These are phyloP conservation scores for Biscogniauxia mediterranea DNA, from an alignment of 2,329 filamentous ascomycete species.

Conservation along the genomic window DNA sequence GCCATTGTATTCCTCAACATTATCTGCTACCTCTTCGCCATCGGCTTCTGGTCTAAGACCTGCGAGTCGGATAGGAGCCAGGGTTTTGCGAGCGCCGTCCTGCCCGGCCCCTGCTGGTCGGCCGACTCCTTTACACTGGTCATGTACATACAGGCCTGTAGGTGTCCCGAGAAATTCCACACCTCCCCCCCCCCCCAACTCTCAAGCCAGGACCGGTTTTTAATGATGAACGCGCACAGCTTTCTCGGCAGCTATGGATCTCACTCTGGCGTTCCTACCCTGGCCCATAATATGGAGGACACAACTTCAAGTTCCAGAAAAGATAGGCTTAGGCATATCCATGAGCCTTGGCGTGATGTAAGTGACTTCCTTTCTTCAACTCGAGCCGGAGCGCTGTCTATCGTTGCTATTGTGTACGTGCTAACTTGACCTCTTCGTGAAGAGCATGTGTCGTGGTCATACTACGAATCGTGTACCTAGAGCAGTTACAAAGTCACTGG, in stretches of 20 bases:
- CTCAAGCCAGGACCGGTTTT: neutral
- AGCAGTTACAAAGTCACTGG: neutral
- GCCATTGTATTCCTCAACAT: neutral
- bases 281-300: constrained; percentile 7
- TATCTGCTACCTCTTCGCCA: constrained; percentile 3
- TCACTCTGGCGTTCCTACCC: constrained; percentile 3
- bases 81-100: neutral
- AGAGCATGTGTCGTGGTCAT: constrained; percentile 1
- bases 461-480: neutral
- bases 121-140: neutral
- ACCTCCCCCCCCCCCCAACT: neutral
- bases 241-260: constrained; percentile 6
- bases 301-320: neutral
- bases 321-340: constrained; percentile 2
- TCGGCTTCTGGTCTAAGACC: constrained; percentile 4
- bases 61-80: neutral
- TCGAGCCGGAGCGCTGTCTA: neutral
- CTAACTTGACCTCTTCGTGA: neutral
- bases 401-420: neutral
- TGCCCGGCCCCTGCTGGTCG: constrained; percentile 4
- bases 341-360: constrained; percentile 10
- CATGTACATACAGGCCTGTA: constrained; percentile 3
- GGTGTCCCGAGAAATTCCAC: neutral
- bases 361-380: neutral
- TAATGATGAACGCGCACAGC: constrained; percentile 1